Evolutionary conservation across 257 asterid genomes (phyloP), one percentile per base, ranked within the genome.

Genomic region (Solanum bulbocastanum): DNA sequence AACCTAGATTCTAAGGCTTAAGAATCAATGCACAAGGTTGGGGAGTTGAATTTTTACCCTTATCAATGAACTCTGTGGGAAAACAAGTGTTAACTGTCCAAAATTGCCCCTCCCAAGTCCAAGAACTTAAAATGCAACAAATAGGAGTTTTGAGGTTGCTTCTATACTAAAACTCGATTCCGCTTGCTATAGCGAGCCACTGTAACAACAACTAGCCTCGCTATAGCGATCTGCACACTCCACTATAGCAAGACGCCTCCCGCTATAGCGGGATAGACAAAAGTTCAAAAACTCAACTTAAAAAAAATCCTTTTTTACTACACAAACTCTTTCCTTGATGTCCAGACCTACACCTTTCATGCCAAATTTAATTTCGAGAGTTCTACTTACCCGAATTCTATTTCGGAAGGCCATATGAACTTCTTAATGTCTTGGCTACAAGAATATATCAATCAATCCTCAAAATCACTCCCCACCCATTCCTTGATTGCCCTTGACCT

Each of bases 371-470:
- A 52, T 20, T 52, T 18, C 4, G 1, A 1, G 62, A 52, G 23
- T 52, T 52, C n/a, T 52, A 52, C n/a, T 7, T 18, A 6, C 10
- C 10, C 62, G 0, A 18, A 52, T 52, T 52, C 2, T 6, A 16
- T 52, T 52, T 1, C 0, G n/a, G 0, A 6, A 6, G 23, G 62
- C 1, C n/a, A 16, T 1, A 52, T 1, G n/a, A 0, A 18, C 2
- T 18, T 16, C 0, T 52, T 6, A 18, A 52, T 16, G 58, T 49
- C 58, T 18, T 52, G 62, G 62, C n/a, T 16, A 52, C 62, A 18
- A 52, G 1, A 52, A 52, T 52, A 52, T 52, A 18, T 6, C n/a
- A 16, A 52, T 6, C 62, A 52, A 18, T 0, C n/a, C 62, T 52
- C n/a, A 16, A 0, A 52, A 52, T 52, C 23, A 52, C 23, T 15